Base-by-base conservation (phyloP, 768 basidiomycete species). In the Collybiopsis luxurians region DNA sequence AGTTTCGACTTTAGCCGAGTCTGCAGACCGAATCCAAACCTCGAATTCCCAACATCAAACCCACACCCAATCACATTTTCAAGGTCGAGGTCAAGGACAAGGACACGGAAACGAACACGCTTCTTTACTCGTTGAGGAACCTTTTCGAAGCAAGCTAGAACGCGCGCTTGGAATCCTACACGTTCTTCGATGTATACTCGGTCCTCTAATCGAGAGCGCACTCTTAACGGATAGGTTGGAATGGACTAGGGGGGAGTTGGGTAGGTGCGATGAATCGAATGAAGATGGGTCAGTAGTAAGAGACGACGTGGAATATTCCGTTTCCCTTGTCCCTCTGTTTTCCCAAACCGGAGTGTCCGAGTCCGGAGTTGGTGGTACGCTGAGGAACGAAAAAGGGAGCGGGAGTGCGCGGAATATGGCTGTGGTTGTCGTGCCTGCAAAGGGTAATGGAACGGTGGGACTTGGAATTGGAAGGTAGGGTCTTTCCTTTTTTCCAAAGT, bases 391-490 rank as follows among this genome's bases (percentile, higher is more conserved):
- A n/a, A n/a, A n/a, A n/a, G n/a, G n/a, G n/a, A 79, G 79, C 2
- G 89, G 87, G 43, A 91, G 89, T 66, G 87, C 84, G 46, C 72
- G 89, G 63, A 91, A 90, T 67, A 73, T 88, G 55, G 87, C 82
- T 6, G 72, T 90, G 49, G 80, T 84, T 31, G 70, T 87, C 50
- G 71, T 69, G 34, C 53, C 53, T 26, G 31, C 31, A 34, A 34
- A n/a, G n/a, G n/a, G n/a, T n/a, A n/a, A n/a, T n/a, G n/a, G n/a
- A n/a, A n/a, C n/a, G n/a, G n/a, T n/a, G n/a, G n/a, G n/a, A n/a
- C n/a, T n/a, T n/a, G n/a, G n/a, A n/a, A n/a, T n/a, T n/a, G n/a
- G n/a, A n/a, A n/a, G n/a, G n/a, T n/a, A n/a, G n/a, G n/a, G n/a
- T n/a, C n/a, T n/a, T n/a, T n/a, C n/a, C n/a, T n/a, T n/a, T n/a